Evolutionary conservation across 306 rosid species (phyloP).

Genomic region (Medicago arabica): DNA sequence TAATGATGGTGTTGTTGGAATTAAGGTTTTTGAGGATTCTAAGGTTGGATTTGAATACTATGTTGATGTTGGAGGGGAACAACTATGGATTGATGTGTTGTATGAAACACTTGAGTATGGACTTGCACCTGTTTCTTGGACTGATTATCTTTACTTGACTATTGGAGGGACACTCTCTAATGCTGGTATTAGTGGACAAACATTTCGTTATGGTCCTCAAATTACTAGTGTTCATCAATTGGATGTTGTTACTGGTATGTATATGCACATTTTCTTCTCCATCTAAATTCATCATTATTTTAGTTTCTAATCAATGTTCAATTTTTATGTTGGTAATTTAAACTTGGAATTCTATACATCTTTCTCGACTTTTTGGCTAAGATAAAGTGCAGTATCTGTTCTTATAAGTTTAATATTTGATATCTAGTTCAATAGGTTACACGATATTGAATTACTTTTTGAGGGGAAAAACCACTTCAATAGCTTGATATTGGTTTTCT

Average conservation of each 20-base stretch:
- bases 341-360: too few relatives aligned
- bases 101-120: constrained; percentile 53
- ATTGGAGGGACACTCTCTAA: constrained; percentile 84
- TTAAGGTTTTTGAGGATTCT: constrained; percentile 35
- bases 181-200: constrained; percentile 78
- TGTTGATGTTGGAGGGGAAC: constrained; percentile 77
- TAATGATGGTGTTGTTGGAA: constrained; percentile 13
- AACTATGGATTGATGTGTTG: constrained; percentile 68
- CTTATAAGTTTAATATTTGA: too few relatives aligned
- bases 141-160: constrained; percentile 70
- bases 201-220: constrained; percentile 79
- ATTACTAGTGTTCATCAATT: constrained; percentile 61
- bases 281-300: not conserved
- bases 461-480: too few relatives aligned
- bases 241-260: constrained; percentile 75
- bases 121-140: constrained; percentile 72
- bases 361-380: too few relatives aligned
- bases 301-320: too few relatives aligned
- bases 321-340: not conserved
- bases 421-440: too few relatives aligned
- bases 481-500: too few relatives aligned
- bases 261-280: not conserved
- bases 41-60: constrained; percentile 39
- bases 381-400: too few relatives aligned
- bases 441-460: too few relatives aligned